A percentile compares a stretch with the other conserved stretches of the same genome.
Evolutionary conservation across 257 asterid genomes (phyloP).

Genomic region (Ligustrum vulgare): DNA sequence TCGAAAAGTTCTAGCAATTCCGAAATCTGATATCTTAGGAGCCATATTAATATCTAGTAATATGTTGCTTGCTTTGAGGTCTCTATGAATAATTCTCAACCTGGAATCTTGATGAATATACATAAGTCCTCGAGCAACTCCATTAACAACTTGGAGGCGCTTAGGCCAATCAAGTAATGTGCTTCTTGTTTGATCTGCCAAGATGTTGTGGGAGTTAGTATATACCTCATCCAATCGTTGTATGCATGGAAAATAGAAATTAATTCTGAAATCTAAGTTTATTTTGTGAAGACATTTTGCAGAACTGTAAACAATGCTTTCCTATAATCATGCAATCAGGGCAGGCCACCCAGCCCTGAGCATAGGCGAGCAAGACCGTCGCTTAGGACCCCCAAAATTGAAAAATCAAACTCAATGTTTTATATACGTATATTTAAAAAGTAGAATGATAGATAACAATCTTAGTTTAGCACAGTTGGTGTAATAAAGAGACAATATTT

Average conservation of each 20-base stretch:
- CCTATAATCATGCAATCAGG: neutral
- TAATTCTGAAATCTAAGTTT: neutral
- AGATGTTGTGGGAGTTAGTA: neutral
- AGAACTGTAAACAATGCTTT: neutral
- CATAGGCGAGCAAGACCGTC: too few species aligned
- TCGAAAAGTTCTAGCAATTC: conserved; percentile 34
- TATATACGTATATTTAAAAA: too few species aligned
- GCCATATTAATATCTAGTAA: conserved; percentile 35
- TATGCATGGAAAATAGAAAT: neutral
- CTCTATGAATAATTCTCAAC: conserved; percentile 37
- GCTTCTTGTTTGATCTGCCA: neutral
- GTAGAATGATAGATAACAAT: too few species aligned
- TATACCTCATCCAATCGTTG: neutral
- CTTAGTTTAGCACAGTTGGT: too few species aligned
- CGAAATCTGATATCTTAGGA: conserved; percentile 44
- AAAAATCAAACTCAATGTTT: too few species aligned
- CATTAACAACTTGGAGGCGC: conserved; percentile 21
- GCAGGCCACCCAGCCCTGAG: too few species aligned
- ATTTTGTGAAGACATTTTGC: neutral
- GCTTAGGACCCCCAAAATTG: too few species aligned
- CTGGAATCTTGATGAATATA: conserved; percentile 38
- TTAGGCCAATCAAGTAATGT: neutral
- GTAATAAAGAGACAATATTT: too few species aligned
- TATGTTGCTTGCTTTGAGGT: conserved; percentile 37
- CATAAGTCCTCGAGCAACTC: conserved; percentile 35